Conservation (phyloP, 2,329 filamentous ascomycete species). For the Colletotrichum cereale region DNA sequence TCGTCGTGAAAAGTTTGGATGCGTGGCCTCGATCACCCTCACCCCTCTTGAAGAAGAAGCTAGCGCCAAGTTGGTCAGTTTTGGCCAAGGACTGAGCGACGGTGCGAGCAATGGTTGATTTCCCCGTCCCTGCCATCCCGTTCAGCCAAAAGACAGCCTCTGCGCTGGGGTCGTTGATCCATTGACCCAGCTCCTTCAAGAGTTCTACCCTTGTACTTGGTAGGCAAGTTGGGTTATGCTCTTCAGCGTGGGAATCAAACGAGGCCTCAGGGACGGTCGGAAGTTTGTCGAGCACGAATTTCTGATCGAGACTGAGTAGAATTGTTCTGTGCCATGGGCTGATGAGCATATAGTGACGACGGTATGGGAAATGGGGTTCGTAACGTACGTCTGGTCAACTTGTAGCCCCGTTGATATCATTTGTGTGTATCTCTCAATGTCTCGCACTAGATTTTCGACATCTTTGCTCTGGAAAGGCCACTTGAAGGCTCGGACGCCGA, state of each 20-base stretch:
- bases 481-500: slow-evolving; percentile 51
- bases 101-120: slow-evolving; percentile 52
- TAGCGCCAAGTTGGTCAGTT: slow-evolving; percentile 45
- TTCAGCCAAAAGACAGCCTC: slow-evolving; percentile 53
- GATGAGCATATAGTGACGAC: background rate
- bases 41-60: slow-evolving; percentile 59
- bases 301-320: slow-evolving; percentile 43
- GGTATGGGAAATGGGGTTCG: background rate
- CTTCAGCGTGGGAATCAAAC: slow-evolving; percentile 52
- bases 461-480: slow-evolving; percentile 55
- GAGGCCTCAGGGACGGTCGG: slow-evolving; percentile 44
- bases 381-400: slow-evolving; percentile 50
- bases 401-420: slow-evolving; percentile 48
- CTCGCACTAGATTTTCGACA: slow-evolving; percentile 47
- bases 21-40: slow-evolving; percentile 51
- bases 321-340: slow-evolving; percentile 15
- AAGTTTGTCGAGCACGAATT: slow-evolving; percentile 43
- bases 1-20: slow-evolving; percentile 52
- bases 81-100: background rate
- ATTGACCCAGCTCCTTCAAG: slow-evolving; percentile 47
- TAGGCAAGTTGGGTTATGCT: slow-evolving; percentile 49
- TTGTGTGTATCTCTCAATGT: slow-evolving; percentile 46
- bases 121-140: slow-evolving; percentile 55
- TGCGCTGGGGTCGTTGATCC: slow-evolving; percentile 43
- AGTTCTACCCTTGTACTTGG: slow-evolving; percentile 49